Evolutionary conservation across 768 basidiomycete species (phyloP), one percentile per base, ranked within the genome.

Genomic region (Neoboletus brunneissimus): DNA sequence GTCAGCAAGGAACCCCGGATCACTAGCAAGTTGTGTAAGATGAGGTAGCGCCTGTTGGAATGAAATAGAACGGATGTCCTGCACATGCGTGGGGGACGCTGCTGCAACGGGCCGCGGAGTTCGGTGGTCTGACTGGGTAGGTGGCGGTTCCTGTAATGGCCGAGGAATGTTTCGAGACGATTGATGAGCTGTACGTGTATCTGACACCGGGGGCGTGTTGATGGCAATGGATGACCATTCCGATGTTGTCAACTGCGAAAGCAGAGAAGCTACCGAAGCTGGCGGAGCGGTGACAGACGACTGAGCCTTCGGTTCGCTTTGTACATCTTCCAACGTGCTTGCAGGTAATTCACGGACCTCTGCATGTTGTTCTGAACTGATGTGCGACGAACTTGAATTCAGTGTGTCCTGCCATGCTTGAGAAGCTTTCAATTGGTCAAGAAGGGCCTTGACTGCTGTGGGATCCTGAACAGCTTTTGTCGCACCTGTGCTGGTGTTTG

Each of bases 1-100:
- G 18, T 77, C 66, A 25, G 75, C 65, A 37, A 85, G 70, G 55
- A 90, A 81, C 9, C 56, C 61, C 18, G 79, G 74, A 64, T 86
- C 78, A 48, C 80, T 77, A 38, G 82, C 77, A 5, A 92, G 77
- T 52, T 75, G 75, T 10, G 84, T 83, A n/a, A 93, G 66, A 53
- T 78, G 73, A 4, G 88, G 83, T 27, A 93, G 75, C 0, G 89
- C 80, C 61, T 91, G 85, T 60, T 85, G 86, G 67, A 89, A 91
- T 29, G 84, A 79, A 56, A 80, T 72, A 23, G 70, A 70, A 52
- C 77, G 80, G 48, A 79, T 58, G 60, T 85, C 79, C 42, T 76
- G 53, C 37, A 44, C 62, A 29, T 13, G 51, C 37, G 57, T 41
- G 38, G 55, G 48, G 27, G 60, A 43, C 10, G 54, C 16, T 43